Base-by-base conservation (phyloP, 192 early-diverging fungal genomes). In the Mortierella antarctica region DNA sequence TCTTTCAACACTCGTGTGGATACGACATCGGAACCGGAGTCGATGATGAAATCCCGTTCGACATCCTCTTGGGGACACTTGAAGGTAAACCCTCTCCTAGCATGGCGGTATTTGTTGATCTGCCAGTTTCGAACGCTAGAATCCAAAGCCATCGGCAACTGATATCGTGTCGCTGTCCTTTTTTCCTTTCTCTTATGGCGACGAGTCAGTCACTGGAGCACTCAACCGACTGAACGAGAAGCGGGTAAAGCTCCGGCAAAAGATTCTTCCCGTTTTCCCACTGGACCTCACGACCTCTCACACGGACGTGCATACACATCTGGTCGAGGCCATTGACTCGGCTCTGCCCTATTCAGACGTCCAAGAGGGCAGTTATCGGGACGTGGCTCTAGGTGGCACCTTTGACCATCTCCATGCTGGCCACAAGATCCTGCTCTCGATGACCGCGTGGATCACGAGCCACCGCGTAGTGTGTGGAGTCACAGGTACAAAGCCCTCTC, bases 381-480 rank as follows among this genome's bases (percentile, higher is more conserved):
- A 86, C 74, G 92, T 93, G 1, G 92, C 86, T 12, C 71, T 97
- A 8, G 98, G 98, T 23, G 98, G 98, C 15, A 98, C 98, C 18
- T 99, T 99, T 87, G 98, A 99, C 83, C 96, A 98, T 73, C 83
- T 99, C 57, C 98, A 99, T 68, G 83, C 89, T 2, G 98, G 96
- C 11, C 98, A 99, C 82, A 96, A 98, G 87, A 94, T 98, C 45
- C 82, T 99, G 14, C 86, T 99, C 44, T 92, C 95, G 1, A 92
- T 92, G 74, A 89, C 94, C 0, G 93, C 91, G 0, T 89, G 92
- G 80, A 83, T 95, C 10, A 80, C 94, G 6, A 80, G 82, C 11
- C 82, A 90, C 58, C 63, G 88, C 67, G 63, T 94, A 66, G 69
- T 92, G 62, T 90, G 94, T 70, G 90, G 96, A 57, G 84, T 95